Evolutionary conservation across 371 early-diverging fungal species (phyloP).

Genomic region (Mortierella sp.): DNA sequence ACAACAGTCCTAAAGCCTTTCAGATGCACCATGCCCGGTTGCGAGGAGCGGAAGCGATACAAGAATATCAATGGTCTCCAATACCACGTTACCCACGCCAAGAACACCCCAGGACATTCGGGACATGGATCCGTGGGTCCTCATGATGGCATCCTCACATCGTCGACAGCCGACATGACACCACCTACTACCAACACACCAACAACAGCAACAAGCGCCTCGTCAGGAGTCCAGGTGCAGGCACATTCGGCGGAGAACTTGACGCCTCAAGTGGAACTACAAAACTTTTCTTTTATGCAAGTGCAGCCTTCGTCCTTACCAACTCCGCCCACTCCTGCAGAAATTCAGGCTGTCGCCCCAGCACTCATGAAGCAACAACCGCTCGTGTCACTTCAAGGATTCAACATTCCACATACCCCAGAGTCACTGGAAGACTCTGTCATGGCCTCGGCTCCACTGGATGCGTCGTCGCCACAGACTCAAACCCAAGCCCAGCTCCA

Average conservation of each 20-base stretch:
- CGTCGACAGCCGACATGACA: neutral
- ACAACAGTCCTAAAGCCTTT: constrained; percentile 70
- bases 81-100: constrained; percentile 91
- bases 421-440: constrained; percentile 22
- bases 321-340: constrained; percentile 35
- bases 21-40: constrained; percentile 87
- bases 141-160: constrained; percentile 3
- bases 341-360: constrained; percentile 29
- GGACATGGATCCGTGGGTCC: constrained; percentile 15
- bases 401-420: constrained; percentile 51
- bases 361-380: constrained; percentile 6
- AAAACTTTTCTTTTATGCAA: constrained; percentile 3
- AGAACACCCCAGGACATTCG: constrained; percentile 67
- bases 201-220: neutral
- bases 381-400: constrained; percentile 30
- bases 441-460: constrained; percentile 17
- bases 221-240: constrained; percentile 15
- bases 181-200: neutral
- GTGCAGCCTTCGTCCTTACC: constrained; percentile 3
- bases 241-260: constrained; percentile 1
- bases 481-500: neutral
- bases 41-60: constrained; percentile 84
- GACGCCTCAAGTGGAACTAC: constrained; percentile 8
- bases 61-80: constrained; percentile 98
- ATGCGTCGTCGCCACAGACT: neutral